Conservation (phyloP, 2,329 filamentous ascomycete genomes). For the Colletotrichum incanum region DNA sequence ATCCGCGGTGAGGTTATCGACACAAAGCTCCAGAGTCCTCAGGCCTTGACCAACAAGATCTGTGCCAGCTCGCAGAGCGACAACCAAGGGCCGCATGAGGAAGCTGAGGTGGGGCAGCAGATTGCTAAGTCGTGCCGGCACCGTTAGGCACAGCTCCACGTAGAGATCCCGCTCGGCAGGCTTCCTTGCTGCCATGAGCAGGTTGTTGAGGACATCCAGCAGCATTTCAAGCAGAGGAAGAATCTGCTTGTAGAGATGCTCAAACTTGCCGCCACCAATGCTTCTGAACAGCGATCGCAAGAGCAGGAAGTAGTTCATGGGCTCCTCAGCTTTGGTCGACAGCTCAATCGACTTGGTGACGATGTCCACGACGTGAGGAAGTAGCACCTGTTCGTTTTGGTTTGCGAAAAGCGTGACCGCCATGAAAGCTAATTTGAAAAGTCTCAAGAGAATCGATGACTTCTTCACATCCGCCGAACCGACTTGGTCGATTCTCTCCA, state of each 20-base stretch:
- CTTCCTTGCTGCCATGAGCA: constrained; percentile 91
- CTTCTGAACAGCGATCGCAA: constrained; percentile 94
- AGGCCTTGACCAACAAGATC: constrained; percentile 96
- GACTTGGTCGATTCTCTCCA: constrained; percentile 96
- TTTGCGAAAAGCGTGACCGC: constrained; percentile 95
- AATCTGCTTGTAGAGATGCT: constrained; percentile 98
- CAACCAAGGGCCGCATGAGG: constrained; percentile 97
- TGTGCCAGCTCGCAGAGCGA: constrained; percentile 90
- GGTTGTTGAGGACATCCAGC: constrained; percentile 95
- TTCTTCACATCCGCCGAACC: constrained; percentile 93
- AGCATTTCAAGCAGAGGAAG: constrained; percentile 97
- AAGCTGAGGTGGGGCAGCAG: constrained; percentile 95
- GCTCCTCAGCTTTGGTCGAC: constrained; percentile 95
- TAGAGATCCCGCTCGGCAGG: constrained; percentile 94
- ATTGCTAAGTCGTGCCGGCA: constrained; percentile 94
- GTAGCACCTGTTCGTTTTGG: constrained; percentile 94
- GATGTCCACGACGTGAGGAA: constrained; percentile 97
- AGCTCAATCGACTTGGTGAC: constrained; percentile 97
- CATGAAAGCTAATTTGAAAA: constrained; percentile 99
- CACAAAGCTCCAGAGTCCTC: constrained; percentile 93
- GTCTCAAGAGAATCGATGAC: constrained; percentile 89
- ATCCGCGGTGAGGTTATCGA: constrained; percentile 97
- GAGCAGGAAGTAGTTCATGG: constrained; percentile 98
- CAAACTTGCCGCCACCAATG: constrained; percentile 97
- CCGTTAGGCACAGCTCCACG: constrained; percentile 95